Base-by-base conservation (phyloP, 148 eudicot species). In the Nepenthes mirabilis region DNA sequence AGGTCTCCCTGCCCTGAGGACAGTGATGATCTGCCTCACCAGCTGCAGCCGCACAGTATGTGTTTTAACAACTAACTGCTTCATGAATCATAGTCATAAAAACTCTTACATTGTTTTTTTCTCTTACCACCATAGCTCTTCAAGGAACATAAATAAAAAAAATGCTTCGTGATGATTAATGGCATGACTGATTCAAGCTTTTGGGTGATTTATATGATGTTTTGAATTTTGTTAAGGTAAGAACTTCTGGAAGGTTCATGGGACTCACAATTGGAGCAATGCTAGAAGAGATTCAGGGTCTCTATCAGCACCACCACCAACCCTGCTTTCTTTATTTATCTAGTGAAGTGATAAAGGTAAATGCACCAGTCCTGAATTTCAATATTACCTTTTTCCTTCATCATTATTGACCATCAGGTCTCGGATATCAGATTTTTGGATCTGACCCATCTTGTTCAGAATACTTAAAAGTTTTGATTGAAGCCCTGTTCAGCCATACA, bases 321-420 rank as follows among this genome's bases (percentile, higher is more conserved):
- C 87, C 99, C n/a, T 94, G 99, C 75, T 94, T 94, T 77, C 82
- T 94, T 11, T 94, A 94, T 74, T 85, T 94, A 33, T 86, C 99
- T 48, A 94, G 99, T 76, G 99, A 94, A 83, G 99, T 94, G 71
- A 89, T 94, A 61, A 94, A 94, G 97, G 96, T 83, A 63, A 35
- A 60, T 50, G 60, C 11, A 45, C 57, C 49, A 1, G 62, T 54
- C 50, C 60, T 62, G 13, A 52, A 12, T 45, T 45, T 58, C 47
- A 62, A 47, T 50, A 13, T 43, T 70, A 34, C 32, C 33, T 56
- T 23, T 23, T 23, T 23, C 58, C 65, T 69, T 49, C 4, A 6
- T 14, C 13, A 12, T 36, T 56, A 43, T 43, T 57, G 51, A 47
- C 49, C 62, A 32, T 34, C 33, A 49, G 61, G 54, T 53, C 56